Evolutionary conservation across 1,284 basidiomycete genomes (phyloP), one percentile per base, ranked within the genome.

Genomic region (Ustilago trichophora): DNA sequence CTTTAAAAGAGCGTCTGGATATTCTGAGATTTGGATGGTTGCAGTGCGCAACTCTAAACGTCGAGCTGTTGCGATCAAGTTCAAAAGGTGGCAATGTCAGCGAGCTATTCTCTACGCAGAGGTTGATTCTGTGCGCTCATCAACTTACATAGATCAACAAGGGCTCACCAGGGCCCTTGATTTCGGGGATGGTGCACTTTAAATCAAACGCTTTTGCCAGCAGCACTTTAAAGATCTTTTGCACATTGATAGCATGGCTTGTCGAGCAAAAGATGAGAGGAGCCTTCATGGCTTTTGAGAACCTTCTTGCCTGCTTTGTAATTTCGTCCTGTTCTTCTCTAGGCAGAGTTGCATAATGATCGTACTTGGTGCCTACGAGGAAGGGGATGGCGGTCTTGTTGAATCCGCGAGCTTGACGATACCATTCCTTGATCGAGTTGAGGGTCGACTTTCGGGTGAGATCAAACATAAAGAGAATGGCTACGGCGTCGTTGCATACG

Each of bases 401-500:
- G 85, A 98, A 98, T 8, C 95, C 95, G 71, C 95, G 85, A 38
- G 93, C 93, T 85, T 98, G 95, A 76, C 95, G 87, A 86, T 98
- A 98, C 95, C 95, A 98, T 83, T 98, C 95, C 83, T 98, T 98
- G 77, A 98, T 92, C 55, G 91, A 93, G 83, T 98, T 98, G 66
- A 98, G 84, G 34, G 95, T 98, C 46, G 91, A 92, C 83, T 98
- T 98, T 75, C 95, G 88, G 53, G 92, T 92, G 42, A 98, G 86
- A 84, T 98, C 95, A 82, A 98, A 98, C 95, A 98, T 98, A 88
- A 98, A 98, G 35, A 98, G 86, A 79, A 98, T 96, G 26, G 95
- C 95, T 42, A 98, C 93, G 9, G 95, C 94, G 78, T 98, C 95
- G 80, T 98, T 98, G 83, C 92, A 97, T 55, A 98, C 95, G 41